phyloP scores from a whole-genome alignment of 495 filamentous ascomycete genomes.

The Penicillium samsonianum region DNA sequence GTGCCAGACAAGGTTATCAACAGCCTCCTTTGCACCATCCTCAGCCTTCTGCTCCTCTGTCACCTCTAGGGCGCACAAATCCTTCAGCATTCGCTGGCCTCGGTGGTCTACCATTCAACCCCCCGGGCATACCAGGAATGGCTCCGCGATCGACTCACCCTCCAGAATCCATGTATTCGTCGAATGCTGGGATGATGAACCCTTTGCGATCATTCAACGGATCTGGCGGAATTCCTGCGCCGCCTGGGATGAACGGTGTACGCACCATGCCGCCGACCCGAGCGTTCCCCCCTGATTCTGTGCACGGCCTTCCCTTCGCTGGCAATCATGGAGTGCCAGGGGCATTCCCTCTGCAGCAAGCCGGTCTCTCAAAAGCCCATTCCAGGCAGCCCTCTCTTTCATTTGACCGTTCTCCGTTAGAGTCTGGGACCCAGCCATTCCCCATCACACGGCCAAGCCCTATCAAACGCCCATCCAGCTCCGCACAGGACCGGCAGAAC shows the following conservation, averaged over 20 bases:
- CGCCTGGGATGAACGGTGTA: conserved; percentile 59
- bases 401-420: conserved; percentile 53
- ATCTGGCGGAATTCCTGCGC: conserved; percentile 60
- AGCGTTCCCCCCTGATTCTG: conserved; percentile 61
- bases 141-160: conserved; percentile 37
- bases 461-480: conserved; percentile 84
- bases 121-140: conserved; percentile 59
- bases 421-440: conserved; percentile 50
- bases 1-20: conserved; percentile 32
- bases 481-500: conserved; percentile 58
- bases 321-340: conserved; percentile 37
- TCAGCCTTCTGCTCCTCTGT: conserved; percentile 54
- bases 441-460: conserved; percentile 80
- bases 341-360: conserved; percentile 35
- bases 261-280: conserved; percentile 62
- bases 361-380: conserved; percentile 51
- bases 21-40: conserved; percentile 50
- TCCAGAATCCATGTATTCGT: conserved; percentile 58
- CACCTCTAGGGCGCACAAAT: conserved; percentile 53
- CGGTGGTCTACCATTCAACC: conserved; percentile 53
- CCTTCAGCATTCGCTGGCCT: conserved; percentile 50
- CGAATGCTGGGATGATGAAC: conserved; percentile 45
- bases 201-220: conserved; percentile 56
- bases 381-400: conserved; percentile 62
- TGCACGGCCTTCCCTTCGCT: conserved; percentile 38